Conservation (phyloP, 176 grass and related monocot species). For the Guadua angustifolia region DNA sequence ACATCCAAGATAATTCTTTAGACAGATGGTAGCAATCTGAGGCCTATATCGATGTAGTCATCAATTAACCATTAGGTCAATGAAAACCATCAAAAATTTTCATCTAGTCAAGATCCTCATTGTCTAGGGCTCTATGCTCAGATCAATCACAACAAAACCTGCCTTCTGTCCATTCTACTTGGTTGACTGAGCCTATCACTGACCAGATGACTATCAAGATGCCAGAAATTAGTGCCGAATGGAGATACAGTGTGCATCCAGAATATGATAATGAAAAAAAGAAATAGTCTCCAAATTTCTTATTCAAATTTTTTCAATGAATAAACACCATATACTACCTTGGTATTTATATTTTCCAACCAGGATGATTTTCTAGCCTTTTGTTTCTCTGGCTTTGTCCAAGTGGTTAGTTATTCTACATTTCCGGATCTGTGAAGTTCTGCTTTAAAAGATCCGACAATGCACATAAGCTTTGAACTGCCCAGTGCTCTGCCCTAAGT, state of each 20-base stretch:
- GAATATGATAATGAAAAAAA: too few relatives aligned
- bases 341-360: too few relatives aligned
- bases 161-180: constrained; percentile 12
- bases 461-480: not conserved
- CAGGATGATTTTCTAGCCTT: too few relatives aligned
- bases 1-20: constrained; percentile 4
- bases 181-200: not conserved
- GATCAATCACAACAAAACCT: not conserved
- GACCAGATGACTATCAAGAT: too few relatives aligned
- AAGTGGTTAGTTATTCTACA: not conserved
- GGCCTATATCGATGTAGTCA: not conserved
- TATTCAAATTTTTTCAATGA: too few relatives aligned
- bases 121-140: not conserved
- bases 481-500: not conserved
- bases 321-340: too few relatives aligned
- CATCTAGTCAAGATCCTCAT: constrained; percentile 1
- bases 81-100: not conserved
- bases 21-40: constrained; percentile 19
- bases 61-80: constrained; percentile 2
- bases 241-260: too few relatives aligned
- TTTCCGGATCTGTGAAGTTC: not conserved
- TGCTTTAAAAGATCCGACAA: not conserved
- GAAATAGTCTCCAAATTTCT: too few relatives aligned
- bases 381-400: too few relatives aligned
- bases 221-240: too few relatives aligned